A percentile compares a stretch with the other conserved stretches of the same genome.
phyloP scores from a whole-genome alignment of 2,329 filamentous ascomycete species.

The Paecilomyces dactylethromorphus region DNA sequence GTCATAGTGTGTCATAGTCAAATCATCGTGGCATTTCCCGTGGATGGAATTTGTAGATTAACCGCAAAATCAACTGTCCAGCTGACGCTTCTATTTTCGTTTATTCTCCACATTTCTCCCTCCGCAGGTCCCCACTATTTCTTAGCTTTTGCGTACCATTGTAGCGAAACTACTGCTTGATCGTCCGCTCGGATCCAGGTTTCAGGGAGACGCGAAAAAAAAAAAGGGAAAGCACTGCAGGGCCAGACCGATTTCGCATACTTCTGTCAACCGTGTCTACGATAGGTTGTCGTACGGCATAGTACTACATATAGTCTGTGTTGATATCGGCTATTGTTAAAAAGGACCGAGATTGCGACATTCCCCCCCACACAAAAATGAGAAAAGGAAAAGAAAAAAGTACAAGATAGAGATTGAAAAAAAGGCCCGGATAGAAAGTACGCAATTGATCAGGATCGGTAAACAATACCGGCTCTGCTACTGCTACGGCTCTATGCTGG shows the following conservation, averaged over 20 bases:
- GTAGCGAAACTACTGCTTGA: background rate
- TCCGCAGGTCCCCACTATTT: background rate
- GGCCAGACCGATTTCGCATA: background rate
- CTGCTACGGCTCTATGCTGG: too few relatives aligned
- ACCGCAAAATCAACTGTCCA: background rate
- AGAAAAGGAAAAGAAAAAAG: too few relatives aligned
- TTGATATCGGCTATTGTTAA: too few relatives aligned
- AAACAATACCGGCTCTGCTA: too few relatives aligned
- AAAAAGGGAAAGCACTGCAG: background rate
- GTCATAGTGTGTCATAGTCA: background rate
- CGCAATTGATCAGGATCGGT: too few relatives aligned
- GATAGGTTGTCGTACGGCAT: background rate
- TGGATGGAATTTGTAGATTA: background rate
- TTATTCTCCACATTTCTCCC: background rate
- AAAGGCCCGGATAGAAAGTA: too few relatives aligned
- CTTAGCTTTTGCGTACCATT: background rate
- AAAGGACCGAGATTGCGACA: too few relatives aligned
- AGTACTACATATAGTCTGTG: background rate
- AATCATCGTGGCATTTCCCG: background rate
- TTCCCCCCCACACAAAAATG: too few relatives aligned
- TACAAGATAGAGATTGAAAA: too few relatives aligned
- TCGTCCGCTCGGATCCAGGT: background rate
- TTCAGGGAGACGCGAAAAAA: background rate
- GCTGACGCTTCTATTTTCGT: slow-evolving; percentile 1
- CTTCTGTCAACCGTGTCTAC: background rate